Base-by-base conservation (phyloP, 345 rosid species). In the Pseudoturritis turrita region DNA sequence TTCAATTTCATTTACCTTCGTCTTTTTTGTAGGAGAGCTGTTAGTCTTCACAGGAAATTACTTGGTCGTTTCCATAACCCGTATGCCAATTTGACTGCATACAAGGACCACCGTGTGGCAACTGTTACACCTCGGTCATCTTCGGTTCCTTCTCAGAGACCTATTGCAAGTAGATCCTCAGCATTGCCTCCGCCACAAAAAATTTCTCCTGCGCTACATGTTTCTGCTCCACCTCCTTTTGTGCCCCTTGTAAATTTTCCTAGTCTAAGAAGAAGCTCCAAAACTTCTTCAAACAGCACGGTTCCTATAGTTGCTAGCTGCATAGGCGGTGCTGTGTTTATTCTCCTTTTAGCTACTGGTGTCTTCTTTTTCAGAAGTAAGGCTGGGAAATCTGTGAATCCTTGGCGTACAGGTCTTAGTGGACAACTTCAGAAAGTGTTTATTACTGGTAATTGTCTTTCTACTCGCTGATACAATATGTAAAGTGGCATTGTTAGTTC, bases 341-440 rank as follows among this genome's bases (percentile, higher is more conserved):
- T 77, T 39, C 40, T 77, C 43, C 68, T 86, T 51, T 75, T 80
- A 43, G 83, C 76, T 43, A 59, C 79, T 57, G 66, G 82, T 63
- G 12, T 87, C 26, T 22, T 81, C 70, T 69, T 82, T 75, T 80
- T 79, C 73, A 79, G 79, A 81, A 82, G 83, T 61, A 88, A 77
- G 35, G 88, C 87, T 82, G 95, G 86, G 29, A 89, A 83, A 31
- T 78, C 90, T 45, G 95, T 91, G 73, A 88, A 80, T 72, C 97
- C 98, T 35, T 94, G 95, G 96, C 84, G 92, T 50, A 88, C 98
- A 33, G 97, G 97, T 47, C 82, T 91, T 79, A 94, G 96, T 64
- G 98, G 98, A 47, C 97, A 89, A 70, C 96, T 94, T 70, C 98
- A 86, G 82, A 91, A 86, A 78, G 98, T 90, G 55, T 91, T 94